Evolutionary conservation across 208 protist species (phyloP), one percentile per base, ranked within the genome.

Genomic region (Crithidia thermophila): DNA sequence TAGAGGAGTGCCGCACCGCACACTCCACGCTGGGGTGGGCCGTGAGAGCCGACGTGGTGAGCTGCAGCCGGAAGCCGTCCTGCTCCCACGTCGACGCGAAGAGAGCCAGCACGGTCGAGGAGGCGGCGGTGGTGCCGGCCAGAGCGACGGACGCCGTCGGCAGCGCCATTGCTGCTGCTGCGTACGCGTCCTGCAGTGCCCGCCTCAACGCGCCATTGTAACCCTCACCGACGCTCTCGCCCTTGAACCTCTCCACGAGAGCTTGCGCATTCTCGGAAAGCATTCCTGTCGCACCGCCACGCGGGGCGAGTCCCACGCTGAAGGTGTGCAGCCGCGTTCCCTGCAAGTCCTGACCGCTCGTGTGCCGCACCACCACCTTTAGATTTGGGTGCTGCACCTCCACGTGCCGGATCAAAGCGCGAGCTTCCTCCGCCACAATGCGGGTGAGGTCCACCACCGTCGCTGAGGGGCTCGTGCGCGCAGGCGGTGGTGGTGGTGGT

Each of bases 271-370:
- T 72, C 11, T 16, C 59, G 53, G 25, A 75, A 49, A 50, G 61
- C 10, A 11, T n/a, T n/a, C n/a, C 47, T n/a, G 25, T 4, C 16
- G 49, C 27, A 13, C 7, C 59, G 47, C 25, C 40, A 8, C 67
- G 65, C 5, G 69, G 61, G 20, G 39, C 36, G 6, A 95, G 65
- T 3, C 63, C 65, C 4, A 91, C 75, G 11, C 72, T 74, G 36
- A 91, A 56, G 25, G 85, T 84, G 53, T 93, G 87, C 39, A 86
- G 86, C n/a, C 74, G 49, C 2, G 45, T 68, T 16, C 79, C 81
- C 31, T 90, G 75, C 39, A 92, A 66, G 67, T 95, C 87, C 18
- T 51, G 46, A 0, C 79, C 87, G 37, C 76, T 75, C 2, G 84
- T 87, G 73, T 95, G 87, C 25, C 70, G 70, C 58, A 90, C 33